Evolutionary conservation across 2,329 filamentous ascomycete species (phyloP), one percentile per base, ranked within the genome.

Genomic region (Hymenoscyphus occultus): DNA sequence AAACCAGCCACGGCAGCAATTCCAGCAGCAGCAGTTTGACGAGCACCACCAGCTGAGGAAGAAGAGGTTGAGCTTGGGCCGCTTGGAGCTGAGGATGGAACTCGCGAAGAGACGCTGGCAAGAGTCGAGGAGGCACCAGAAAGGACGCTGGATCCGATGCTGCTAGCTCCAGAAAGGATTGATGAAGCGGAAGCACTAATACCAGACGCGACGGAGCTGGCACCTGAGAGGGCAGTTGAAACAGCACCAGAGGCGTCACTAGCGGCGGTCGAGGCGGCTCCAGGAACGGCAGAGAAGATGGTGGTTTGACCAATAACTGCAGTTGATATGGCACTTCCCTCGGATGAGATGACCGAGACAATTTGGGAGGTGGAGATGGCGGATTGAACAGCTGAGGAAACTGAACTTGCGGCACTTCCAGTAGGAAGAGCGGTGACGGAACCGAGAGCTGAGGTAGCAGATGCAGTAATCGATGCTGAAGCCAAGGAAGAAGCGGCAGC

Each of bases 1-100:
- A 75, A 57, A 69, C 74, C 74, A 51, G 68, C 73, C 56, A 69
- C 72, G 31, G 68, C 74, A 39, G 72, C 66, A 39, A 75, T 64
- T 56, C 72, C 72, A 19, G 70, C 67, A 19, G 71, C 67, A 10
- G 70, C 73, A 42, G 72, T 74, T 67, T 71, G 70, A 28, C 67
- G 68, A 19, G 72, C 69, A 63, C 60, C 72, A 60, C 62, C 69
- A 39, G 48, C 70, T 2, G 58, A 57, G 1, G 70, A 71, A 5
- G 70, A 71, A 3, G 64, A 56, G 45, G 69, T 60, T 5, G 71
- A 67, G 9, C 65, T 60, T n/a, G 65, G 40, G 56, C 56, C 54
- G 22, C 56, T 54, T 3, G 65, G 58, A 63, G 65, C 70, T 28
- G 60, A 64, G 2, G 62, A 64, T 9, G 62, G 28, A 28, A 28